These are phyloP conservation scores for Rhynchospora tenuis DNA, from an alignment of 176 grass and related monocot genomes.

Conservation along the genomic window DNA sequence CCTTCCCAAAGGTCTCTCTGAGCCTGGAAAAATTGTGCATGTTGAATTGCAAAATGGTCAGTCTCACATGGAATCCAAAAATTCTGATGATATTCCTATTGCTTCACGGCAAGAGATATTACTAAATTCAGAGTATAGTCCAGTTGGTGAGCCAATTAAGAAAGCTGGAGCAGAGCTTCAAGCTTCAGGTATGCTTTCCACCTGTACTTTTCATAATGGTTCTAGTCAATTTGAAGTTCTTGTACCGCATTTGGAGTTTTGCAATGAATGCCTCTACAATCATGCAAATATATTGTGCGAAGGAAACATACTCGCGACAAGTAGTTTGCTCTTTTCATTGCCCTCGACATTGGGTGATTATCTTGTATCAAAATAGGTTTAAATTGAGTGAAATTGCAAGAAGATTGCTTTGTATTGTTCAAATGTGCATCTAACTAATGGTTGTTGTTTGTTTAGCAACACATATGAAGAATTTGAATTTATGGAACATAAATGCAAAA, in stretches of 20 bases:
- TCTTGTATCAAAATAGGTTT: background rate
- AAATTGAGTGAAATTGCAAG: background rate
- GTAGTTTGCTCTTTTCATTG: background rate
- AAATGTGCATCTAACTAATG: background rate
- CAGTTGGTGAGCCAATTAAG: conserved; percentile 62
- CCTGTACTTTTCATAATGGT: background rate
- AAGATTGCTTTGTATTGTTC: background rate
- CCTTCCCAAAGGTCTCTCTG: conserved; percentile 27
- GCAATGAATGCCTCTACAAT: background rate
- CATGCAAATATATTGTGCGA: too few relatives aligned
- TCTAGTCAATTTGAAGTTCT: background rate
- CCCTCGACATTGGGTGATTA: background rate
- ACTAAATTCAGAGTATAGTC: conserved; percentile 34
- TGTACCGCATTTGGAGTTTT: background rate
- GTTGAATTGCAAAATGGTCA: background rate
- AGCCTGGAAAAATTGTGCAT: conserved; percentile 25
- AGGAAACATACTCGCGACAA: background rate
- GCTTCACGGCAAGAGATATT: conserved; percentile 34
- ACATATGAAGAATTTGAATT: background rate
- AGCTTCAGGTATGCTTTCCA: conserved; percentile 53
- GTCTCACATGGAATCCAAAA: background rate
- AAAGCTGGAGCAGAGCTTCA: conserved; percentile 66
- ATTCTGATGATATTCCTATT: conserved; percentile 22
- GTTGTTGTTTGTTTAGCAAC: background rate
- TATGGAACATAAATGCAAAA: background rate